Evolutionary conservation across 2,329 filamentous ascomycete genomes (phyloP), one percentile per base, ranked within the genome.

Genomic region (Sclerotinia subarctica): DNA sequence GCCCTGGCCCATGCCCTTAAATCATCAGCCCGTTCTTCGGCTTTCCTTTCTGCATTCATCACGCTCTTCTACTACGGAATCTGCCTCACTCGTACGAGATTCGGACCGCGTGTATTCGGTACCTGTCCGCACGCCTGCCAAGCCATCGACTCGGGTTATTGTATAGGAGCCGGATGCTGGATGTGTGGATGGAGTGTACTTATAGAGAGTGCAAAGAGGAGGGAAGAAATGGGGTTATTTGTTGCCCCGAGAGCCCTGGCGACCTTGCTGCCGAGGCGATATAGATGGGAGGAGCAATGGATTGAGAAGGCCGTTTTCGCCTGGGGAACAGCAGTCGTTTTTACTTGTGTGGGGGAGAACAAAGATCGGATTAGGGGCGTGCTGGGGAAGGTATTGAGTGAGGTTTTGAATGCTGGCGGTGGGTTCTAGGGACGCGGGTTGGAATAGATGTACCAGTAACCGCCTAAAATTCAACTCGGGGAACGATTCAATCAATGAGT

Each of bases 151-250:
- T 78, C 82, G 7, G 88, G 88, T 2, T 76, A 93, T 13, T 94
- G 91, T 74, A 86, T 96, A 13, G 86, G 86, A 10, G 80, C 84
- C 0, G 92, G 92, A 8, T 94, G 92, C 78, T 78, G 87, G 66
- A 80, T 93, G 53, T 96, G 92, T 76, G 93, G 93, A 3, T 93
- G 90, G 89, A 94, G 91, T 78, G 88, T 95, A 57, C 81, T 96
- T 57, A 79, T 93, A 47, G 93, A 96, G 82, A 86, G 78, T 75
- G 73, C 83, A 6, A 81, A 82, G 57, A 85, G 90, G 70, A 83
- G 90, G 68, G 88, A 90, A 74, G 92, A 96, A 75, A 85, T 96
- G 76, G 86, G 89, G 11, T 82, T 95, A 51, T 96, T 96, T 77
- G 92, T 95, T 54, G 87, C 90, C 26, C 93, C 93, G 0, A 84